A percentile compares a stretch with the other conserved stretches of the same genome.
Evolutionary conservation across 441 rosid species (phyloP).

Genomic region (Brassica hybrid): DNA sequence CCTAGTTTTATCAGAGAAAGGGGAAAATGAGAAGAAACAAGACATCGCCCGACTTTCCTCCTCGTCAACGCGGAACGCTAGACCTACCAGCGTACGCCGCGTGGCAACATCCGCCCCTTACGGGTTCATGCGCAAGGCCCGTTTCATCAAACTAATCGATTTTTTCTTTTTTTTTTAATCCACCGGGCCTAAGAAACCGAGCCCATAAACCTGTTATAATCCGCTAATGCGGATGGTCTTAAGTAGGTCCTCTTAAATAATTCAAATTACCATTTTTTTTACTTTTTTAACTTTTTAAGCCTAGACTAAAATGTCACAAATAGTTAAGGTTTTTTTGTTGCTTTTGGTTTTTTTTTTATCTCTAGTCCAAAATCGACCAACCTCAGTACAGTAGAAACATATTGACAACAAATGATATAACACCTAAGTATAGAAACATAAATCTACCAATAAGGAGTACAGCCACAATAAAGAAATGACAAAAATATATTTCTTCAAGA

Average conservation of each 20-base stretch:
- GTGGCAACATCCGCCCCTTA: too few relatives aligned
- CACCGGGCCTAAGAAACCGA: too few relatives aligned
- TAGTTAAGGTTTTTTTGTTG: not conserved
- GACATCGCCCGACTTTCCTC: too few relatives aligned
- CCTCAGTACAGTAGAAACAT: not conserved
- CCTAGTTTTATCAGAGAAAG: too few relatives aligned
- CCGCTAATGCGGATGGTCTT: too few relatives aligned
- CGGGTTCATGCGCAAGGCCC: too few relatives aligned
- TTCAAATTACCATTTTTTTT: not conserved
- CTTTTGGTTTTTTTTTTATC: not conserved
- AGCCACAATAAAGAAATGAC: not conserved
- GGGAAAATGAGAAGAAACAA: too few relatives aligned
- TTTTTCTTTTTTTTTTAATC: too few relatives aligned
- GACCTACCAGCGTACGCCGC: too few relatives aligned
- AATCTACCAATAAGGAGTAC: not conserved
- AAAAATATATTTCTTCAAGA: not conserved
- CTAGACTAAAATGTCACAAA: not conserved
- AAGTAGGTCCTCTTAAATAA: not conserved
- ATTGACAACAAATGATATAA: not conserved
- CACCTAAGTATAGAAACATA: not conserved
- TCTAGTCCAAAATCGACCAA: constrained; percentile 27
- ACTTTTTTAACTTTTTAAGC: not conserved
- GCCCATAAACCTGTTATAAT: too few relatives aligned
- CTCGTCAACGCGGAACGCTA: too few relatives aligned
- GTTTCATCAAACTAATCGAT: too few relatives aligned